Conservation (phyloP, 805 yeast species). For the Kregervanrija pseudodelftensis region DNA sequence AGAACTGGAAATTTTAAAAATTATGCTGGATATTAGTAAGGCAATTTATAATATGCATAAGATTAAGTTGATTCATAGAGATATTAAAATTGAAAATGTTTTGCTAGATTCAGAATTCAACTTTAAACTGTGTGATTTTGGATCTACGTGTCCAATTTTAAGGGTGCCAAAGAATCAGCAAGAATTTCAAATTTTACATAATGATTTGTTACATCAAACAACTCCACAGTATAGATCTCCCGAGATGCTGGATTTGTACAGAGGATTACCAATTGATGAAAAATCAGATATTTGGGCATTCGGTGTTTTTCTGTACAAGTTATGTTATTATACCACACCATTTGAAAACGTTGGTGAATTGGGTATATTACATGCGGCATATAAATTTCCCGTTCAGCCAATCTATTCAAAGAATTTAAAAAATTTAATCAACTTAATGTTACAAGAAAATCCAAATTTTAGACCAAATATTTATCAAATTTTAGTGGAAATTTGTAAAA, state of each 20-base stretch:
- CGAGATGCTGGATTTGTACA: conserved; percentile 70
- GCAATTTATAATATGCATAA: conserved; percentile 86
- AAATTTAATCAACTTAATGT: conserved; percentile 67
- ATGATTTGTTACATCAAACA: conserved; percentile 70
- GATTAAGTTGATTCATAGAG: conserved; percentile 75
- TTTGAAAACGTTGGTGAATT: conserved; percentile 82
- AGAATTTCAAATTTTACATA: conserved; percentile 52
- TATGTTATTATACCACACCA: conserved; percentile 79
- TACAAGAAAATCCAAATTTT: conserved; percentile 72
- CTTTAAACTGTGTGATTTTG: conserved; percentile 76
- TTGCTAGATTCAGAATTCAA: conserved; percentile 50
- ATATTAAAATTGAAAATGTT: conserved; percentile 78
- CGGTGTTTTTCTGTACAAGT: conserved; percentile 69
- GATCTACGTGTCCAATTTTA: conserved; percentile 62
- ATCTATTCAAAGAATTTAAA: conserved; percentile 63
- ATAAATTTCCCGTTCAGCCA: conserved; percentile 67
- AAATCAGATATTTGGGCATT: conserved; percentile 84
- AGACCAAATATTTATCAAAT: conserved; percentile 89
- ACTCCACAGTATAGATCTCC: conserved; percentile 84
- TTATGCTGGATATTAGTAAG: conserved; percentile 72
- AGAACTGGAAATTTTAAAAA: conserved; percentile 71
- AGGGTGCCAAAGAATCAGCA: conserved; percentile 57
- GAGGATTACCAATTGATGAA: conserved; percentile 68
- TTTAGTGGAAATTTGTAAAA: conserved; percentile 49
- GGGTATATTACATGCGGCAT: conserved; percentile 80